Evolutionary conservation across 2,329 filamentous ascomycete genomes (phyloP).

Genomic region (Aspergillus tamarii): DNA sequence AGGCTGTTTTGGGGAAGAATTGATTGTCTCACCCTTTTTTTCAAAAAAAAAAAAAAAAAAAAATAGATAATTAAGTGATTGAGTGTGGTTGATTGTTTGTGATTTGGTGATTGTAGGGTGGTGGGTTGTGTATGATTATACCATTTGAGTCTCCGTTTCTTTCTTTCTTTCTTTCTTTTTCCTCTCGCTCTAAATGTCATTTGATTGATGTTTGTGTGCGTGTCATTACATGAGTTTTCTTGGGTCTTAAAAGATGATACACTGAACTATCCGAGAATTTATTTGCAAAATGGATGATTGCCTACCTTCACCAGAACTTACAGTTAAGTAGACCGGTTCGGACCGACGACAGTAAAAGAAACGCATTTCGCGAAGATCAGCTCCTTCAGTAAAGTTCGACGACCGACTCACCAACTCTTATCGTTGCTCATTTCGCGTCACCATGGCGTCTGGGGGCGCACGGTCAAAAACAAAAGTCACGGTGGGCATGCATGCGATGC

Average conservation of each 20-base stretch:
- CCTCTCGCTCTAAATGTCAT: neutral
- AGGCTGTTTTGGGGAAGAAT: slow-evolving; percentile 56
- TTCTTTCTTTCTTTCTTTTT: neutral
- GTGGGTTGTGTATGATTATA: slow-evolving; percentile 1
- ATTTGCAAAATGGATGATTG: slow-evolving; percentile 11
- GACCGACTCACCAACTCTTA: slow-evolving; percentile 32
- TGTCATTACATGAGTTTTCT: neutral
- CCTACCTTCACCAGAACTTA: slow-evolving; percentile 20
- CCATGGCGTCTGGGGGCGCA: neutral
- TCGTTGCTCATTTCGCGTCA: slow-evolving; percentile 4
- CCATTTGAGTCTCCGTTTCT: slow-evolving; percentile 9
- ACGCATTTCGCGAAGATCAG: slow-evolving; percentile 10
- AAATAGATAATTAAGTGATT: too few species aligned
- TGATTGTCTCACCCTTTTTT: neutral
- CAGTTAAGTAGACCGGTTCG: slow-evolving; percentile 9
- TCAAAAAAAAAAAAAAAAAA: too few species aligned
- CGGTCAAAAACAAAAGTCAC: neutral
- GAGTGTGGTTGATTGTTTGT: neutral
- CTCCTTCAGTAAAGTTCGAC: slow-evolving; percentile 19
- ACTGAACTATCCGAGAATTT: slow-evolving; percentile 1
- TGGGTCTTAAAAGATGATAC: neutral
- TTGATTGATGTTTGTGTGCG: neutral
- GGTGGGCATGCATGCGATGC: slow-evolving; percentile 7
- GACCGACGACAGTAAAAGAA: neutral
- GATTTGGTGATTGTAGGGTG: neutral